Base-by-base conservation (phyloP, 2,329 filamentous ascomycete genomes). In the Colletotrichum orchidophilum region DNA sequence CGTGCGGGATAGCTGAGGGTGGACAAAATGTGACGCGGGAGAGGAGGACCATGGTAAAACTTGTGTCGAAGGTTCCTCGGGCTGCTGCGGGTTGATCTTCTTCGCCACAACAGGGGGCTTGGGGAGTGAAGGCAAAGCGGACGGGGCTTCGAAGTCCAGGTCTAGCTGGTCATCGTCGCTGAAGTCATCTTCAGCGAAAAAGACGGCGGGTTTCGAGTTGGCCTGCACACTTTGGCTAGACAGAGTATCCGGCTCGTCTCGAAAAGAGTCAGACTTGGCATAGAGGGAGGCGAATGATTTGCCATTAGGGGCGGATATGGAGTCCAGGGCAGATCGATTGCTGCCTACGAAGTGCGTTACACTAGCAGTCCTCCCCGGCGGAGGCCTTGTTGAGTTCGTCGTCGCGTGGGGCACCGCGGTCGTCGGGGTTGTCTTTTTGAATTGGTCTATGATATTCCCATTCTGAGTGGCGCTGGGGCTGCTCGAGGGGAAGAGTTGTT, bases 91-190 rank as follows among this genome's bases (percentile, higher is more conserved):
- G 46, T 64, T 18, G 4, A 63, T 52, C 76, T 75, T 27, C 74
- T 74, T 49, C 76, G 76, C 26, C 76, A 65, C 77, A 75, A 80
- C 31, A 52, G 77, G 39, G 74, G 78, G 61, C 71, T 73, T 73
- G 15, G 67, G 68, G 26, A 63, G 65, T 15, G 62, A 50, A 8
- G 85, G 85, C 3, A 89, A 84, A 2, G 87, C 83, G 1, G 84
- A 80, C 0, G 91, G 90, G 70, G 90, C 86, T 70, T 93, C 87
- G 62, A 91, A 87, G 73, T 95, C 88, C 24, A 93, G 81, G 72
- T 94, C 93, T 27, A 97, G 84, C 66, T 94, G 89, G 24, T 92
- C 87, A 75, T 97, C 95, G 78, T 96, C 93, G 76, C 94, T 94
- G 75, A 97, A 96, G 77, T 97, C 95, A 75, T 96, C 91, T 73